A percentile compares a stretch with the other conserved stretches of the same genome.
Conservation (phyloP, 148 eudicot genomes). For the Salicornia ramosissima region DNA sequence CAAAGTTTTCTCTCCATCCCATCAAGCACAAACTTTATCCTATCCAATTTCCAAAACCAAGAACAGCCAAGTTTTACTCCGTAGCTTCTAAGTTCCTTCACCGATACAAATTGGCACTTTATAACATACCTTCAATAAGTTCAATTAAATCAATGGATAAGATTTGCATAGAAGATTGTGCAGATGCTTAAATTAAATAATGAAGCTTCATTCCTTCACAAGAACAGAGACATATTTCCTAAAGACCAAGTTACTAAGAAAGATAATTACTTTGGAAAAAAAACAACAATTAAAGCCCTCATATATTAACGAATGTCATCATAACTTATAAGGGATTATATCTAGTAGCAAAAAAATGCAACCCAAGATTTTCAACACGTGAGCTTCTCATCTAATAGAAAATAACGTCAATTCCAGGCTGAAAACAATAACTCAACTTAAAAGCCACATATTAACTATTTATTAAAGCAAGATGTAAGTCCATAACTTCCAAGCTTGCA, state of each 20-base stretch:
- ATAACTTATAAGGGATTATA: background rate
- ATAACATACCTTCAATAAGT: background rate
- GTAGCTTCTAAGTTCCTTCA: background rate
- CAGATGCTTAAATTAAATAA: background rate
- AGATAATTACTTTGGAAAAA: background rate
- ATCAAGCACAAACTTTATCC: constrained; percentile 2
- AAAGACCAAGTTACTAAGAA: background rate
- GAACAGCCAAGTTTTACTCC: background rate
- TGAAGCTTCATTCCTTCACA: too few species aligned
- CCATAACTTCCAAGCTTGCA: background rate
- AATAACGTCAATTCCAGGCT: background rate
- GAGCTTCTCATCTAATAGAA: background rate
- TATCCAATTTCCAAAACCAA: background rate
- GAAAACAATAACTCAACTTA: background rate
- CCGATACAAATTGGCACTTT: background rate
- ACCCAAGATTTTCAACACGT: too few species aligned
- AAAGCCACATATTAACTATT: background rate
- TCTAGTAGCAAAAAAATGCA: background rate
- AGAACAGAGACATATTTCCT: too few species aligned
- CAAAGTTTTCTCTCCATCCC: background rate
- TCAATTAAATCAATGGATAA: background rate
- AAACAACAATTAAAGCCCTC: background rate
- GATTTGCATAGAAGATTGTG: background rate
- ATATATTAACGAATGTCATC: background rate
- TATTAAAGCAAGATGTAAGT: background rate